Conservation (phyloP, 768 basidiomycete genomes). For the Lactarius quietus region DNA sequence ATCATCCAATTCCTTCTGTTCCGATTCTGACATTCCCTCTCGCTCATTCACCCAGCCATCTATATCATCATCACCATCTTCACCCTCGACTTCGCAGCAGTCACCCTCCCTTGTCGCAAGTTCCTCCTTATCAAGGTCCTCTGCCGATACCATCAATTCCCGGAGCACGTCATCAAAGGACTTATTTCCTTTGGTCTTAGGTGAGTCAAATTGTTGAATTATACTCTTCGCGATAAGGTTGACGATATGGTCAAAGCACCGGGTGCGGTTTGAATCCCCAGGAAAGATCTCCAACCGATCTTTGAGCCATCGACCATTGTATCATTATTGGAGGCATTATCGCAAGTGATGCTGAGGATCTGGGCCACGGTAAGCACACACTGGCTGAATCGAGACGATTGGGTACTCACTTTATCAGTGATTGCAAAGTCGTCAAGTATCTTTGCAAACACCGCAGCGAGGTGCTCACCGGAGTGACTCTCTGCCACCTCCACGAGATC, state of each 20-base stretch:
- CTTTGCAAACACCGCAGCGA: constrained; percentile 30
- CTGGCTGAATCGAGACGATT: not conserved
- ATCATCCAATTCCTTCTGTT: too few species aligned
- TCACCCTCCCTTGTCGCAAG: too few species aligned
- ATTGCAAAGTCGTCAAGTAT: constrained; percentile 32
- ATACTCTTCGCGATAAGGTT: constrained; percentile 32
- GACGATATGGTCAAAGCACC: constrained; percentile 41
- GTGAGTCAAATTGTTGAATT: too few species aligned
- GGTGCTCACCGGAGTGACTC: constrained; percentile 33
- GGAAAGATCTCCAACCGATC: constrained; percentile 27
- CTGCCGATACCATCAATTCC: too few species aligned
- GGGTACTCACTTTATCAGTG: constrained; percentile 29
- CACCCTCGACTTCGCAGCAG: too few species aligned
- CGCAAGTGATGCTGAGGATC: constrained; percentile 36
- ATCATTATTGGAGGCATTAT: constrained; percentile 39
- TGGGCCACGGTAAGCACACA: not conserved
- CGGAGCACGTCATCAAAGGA: too few species aligned
- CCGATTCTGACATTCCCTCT: too few species aligned
- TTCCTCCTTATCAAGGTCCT: too few species aligned
- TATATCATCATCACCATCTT: too few species aligned
- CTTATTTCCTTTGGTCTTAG: too few species aligned
- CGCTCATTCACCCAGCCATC: too few species aligned
- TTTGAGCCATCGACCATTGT: constrained; percentile 33
- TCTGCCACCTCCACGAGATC: not conserved
- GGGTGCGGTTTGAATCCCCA: constrained; percentile 29